Evolutionary conservation across 768 basidiomycete genomes (phyloP).

Genomic region (Collybia sordida): DNA sequence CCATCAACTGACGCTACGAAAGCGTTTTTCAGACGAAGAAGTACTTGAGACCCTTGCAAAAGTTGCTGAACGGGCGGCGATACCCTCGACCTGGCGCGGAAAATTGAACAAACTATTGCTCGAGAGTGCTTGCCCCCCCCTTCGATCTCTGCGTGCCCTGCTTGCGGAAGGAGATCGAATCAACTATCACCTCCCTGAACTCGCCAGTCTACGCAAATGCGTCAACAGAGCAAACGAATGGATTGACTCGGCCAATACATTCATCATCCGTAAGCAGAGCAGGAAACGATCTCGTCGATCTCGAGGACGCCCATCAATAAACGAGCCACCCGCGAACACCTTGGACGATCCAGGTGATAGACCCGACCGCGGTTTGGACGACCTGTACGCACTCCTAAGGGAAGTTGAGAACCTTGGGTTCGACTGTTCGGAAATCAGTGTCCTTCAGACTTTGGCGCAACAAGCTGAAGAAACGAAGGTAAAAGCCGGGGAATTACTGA

Average conservation of each 20-base stretch:
- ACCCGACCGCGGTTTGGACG: conserved; percentile 69
- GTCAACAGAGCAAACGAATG: conserved; percentile 82
- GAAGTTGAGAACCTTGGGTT: conserved; percentile 84
- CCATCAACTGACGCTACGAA: conserved; percentile 61
- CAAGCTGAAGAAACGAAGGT: conserved; percentile 65
- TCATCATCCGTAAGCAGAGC: conserved; percentile 77
- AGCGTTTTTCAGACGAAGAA: conserved; percentile 80
- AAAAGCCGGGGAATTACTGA: conserved; percentile 55
- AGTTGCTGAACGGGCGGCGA: conserved; percentile 67
- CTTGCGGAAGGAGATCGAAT: conserved; percentile 89
- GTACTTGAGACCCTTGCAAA: conserved; percentile 64
- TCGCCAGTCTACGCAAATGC: conserved; percentile 71
- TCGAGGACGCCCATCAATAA: conserved; percentile 49
- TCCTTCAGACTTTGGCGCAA: conserved; percentile 51
- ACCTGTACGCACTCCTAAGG: conserved; percentile 64
- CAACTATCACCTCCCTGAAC: conserved; percentile 69
- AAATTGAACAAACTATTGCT: conserved; percentile 67
- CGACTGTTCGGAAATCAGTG: conserved; percentile 72
- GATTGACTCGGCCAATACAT: conserved; percentile 82
- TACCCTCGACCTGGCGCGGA: conserved; percentile 73
- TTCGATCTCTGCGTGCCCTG: conserved; percentile 79
- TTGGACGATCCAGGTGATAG: conserved; percentile 62
- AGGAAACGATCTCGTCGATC: conserved; percentile 73
- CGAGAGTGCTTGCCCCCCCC: conserved; percentile 68
- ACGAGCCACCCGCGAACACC: conserved; percentile 27